Evolutionary conservation across 192 early-diverging fungal genomes (phyloP), one percentile per base, ranked within the genome.

Genomic region (Funneliformis geosporum): DNA sequence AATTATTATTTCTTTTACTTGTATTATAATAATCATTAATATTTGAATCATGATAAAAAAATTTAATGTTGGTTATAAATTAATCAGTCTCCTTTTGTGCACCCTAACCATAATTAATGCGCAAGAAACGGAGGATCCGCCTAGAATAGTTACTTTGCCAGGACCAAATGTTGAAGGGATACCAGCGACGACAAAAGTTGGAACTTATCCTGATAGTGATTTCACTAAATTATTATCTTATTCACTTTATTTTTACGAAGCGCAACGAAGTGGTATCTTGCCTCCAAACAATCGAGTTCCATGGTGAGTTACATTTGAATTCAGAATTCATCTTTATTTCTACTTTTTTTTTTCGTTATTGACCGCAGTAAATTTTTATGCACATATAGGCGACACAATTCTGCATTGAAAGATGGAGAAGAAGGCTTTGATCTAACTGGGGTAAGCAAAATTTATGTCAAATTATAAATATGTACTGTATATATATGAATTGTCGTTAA

Each of bases 171-270:
- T 21, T 55, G 16, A 55, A 55, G 50, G 50, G 21, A 55, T 55
- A 55, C 50, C 50, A 18, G 50, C 18, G 21, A 55, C 50, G 21
- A 55, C 50, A 55, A 11, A 55, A 18, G 0, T 2, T 33, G 33
- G 33, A 33, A 8, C 55, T 8, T 10, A 27, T 3, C 62, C 70
- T 25, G 44, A 72, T 14, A 23, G 11, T 23, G 70, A 43, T 16
- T 72, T 25, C 39, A 0, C n/a, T 8, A 72, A 72, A 46, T 42
- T 90, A 23, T 66, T 90, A 16, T 84, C 85, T 68, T 82, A 87
- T 47, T 84, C 85, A 5, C 50, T 90, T 11, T 79, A 82, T 73
- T 90, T 90, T 70, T 90, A 88, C 66, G 89, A 90, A 75, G 89
- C 89, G 12, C 87, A 88, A 62, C 75, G 86, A 70, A 84, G 86